Conservation (phyloP, 768 basidiomycete genomes). For the Mycena polygramma region DNA sequence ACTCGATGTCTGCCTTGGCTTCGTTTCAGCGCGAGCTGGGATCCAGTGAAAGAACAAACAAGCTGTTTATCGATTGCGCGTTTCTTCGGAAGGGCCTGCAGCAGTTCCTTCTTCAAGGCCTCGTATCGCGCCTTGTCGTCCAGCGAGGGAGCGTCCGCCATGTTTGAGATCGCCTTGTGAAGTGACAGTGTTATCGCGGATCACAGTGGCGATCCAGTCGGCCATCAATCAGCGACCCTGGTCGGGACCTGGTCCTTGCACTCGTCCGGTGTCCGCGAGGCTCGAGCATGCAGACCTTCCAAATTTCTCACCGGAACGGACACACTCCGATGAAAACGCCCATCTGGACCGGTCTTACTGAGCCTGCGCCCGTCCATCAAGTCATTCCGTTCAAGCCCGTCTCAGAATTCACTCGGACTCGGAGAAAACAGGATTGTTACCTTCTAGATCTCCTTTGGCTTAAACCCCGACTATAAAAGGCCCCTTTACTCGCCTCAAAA, state of each 20-base stretch:
- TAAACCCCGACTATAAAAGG: not conserved
- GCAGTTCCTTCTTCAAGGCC: conserved; percentile 78
- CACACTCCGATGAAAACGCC: no score
- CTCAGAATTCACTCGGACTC: not conserved
- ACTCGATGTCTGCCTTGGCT: conserved; percentile 78
- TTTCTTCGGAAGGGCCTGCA: conserved; percentile 81
- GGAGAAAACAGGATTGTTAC: conserved; percentile 1
- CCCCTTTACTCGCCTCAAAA: not conserved
- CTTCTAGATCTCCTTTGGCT: not conserved
- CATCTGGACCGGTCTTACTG: no score
- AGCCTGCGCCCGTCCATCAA: not conserved
- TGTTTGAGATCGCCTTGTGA: conserved; percentile 9
- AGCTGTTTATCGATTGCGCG: conserved; percentile 82
- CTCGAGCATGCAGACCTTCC: no score
- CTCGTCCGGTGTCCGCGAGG: no score
- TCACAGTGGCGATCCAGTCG: no score
- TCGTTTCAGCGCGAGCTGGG: conserved; percentile 3
- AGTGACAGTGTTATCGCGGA: no score
- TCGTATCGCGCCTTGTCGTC: conserved; percentile 84
- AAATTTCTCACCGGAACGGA: no score
- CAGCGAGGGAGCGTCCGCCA: conserved; percentile 34
- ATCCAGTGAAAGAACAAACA: conserved; percentile 56
- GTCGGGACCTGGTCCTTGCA: no score
- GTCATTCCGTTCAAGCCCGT: not conserved
- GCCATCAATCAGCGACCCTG: no score